Percentiles rank a stretch among this genome's conserved stretches.
These are phyloP conservation scores for Leishmania tropica DNA, from an alignment of 208 protist species.

Conservation along the genomic window DNA sequence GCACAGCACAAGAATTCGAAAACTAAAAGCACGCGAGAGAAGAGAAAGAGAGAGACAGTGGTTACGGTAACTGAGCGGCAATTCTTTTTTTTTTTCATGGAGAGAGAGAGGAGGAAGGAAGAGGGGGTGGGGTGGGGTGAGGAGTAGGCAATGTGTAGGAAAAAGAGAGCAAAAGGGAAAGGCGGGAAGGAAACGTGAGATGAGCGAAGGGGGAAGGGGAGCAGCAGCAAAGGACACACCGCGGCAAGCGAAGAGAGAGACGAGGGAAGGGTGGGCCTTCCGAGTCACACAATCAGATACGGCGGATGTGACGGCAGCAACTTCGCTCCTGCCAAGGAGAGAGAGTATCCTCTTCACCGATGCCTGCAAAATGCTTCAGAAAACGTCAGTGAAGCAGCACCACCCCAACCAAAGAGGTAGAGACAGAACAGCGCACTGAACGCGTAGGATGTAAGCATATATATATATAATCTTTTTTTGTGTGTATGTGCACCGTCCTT, in stretches of 20 bases:
- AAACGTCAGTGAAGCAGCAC: background rate
- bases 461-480: background rate
- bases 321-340: background rate
- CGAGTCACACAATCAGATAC: background rate
- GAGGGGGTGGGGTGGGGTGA: background rate
- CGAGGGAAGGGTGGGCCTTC: background rate
- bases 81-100: background rate
- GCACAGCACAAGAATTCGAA: slow-evolving; percentile 1
- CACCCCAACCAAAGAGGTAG: background rate
- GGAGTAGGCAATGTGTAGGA: background rate
- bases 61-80: background rate
- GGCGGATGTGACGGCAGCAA: no score
- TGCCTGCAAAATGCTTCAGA: background rate
- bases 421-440: background rate
- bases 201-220: no score
- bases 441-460: background rate
- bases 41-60: slow-evolving; percentile 8
- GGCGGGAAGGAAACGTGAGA: background rate
- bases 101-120: no score
- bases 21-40: slow-evolving; percentile 2
- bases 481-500: background rate
- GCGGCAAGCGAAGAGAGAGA: background rate
- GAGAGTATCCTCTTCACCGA: background rate
- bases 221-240: background rate
- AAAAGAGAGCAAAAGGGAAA: background rate